Conservation (phyloP, 192 early-diverging fungal genomes). For the Lunasporangiospora selenospora region DNA sequence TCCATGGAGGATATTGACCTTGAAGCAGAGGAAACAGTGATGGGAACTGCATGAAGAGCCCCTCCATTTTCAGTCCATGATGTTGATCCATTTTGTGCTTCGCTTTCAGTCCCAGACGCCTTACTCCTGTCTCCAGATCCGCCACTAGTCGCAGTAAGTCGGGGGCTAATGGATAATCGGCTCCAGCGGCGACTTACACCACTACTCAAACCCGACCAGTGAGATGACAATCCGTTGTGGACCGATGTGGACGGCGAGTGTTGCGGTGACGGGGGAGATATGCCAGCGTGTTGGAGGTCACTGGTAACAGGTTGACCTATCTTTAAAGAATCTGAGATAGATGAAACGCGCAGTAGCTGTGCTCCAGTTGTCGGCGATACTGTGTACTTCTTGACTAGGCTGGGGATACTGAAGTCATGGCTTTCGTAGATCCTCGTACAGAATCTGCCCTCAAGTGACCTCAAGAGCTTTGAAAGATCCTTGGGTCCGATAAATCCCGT, state of each 20-base stretch:
- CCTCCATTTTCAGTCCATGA: constrained; percentile 40
- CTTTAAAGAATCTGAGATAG: neutral
- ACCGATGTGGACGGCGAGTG: constrained; percentile 13
- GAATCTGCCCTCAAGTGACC: constrained; percentile 36
- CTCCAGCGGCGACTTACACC: constrained; percentile 4
- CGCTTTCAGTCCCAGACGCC: too few relatives aligned
- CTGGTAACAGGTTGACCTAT: constrained; percentile 36
- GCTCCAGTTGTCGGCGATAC: too few relatives aligned
- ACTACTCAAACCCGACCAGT: constrained; percentile 4
- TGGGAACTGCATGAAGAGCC: constrained; percentile 39
- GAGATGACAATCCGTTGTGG: constrained; percentile 2
- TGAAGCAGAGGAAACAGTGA: constrained; percentile 29
- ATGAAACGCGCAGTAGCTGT: neutral
- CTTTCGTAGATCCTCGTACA: constrained; percentile 23
- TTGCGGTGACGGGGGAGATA: too few relatives aligned
- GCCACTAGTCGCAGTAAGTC: constrained; percentile 18
- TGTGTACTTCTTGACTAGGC: constrained; percentile 18
- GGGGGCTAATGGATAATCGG: constrained; percentile 17
- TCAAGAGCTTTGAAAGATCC: constrained; percentile 53
- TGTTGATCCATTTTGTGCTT: neutral
- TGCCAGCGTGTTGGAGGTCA: constrained; percentile 45
- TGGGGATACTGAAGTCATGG: constrained; percentile 18
- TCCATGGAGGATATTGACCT: too few relatives aligned
- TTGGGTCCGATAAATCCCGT: constrained; percentile 58
- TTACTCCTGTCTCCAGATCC: too few relatives aligned